Evolutionary conservation across 106 monocot genomes (phyloP).

Genomic region (Dactylorhiza incarnata): DNA sequence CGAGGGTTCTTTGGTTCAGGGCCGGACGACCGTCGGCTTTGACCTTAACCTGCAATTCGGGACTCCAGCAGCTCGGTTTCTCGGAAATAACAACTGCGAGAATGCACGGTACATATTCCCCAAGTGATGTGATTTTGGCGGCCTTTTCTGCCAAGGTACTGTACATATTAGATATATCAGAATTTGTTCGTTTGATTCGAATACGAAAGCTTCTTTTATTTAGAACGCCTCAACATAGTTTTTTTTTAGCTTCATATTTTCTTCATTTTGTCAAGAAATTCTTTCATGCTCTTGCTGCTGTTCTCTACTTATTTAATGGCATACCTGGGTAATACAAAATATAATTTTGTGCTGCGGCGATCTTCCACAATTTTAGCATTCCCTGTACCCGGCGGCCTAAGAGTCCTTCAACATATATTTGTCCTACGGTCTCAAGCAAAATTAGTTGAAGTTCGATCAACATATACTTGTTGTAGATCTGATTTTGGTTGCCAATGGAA

Average conservation of each 20-base stretch:
- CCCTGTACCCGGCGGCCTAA: not conserved
- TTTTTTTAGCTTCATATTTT: not conserved
- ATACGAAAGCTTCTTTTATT: slow-evolving; percentile 1
- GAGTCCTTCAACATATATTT: no score
- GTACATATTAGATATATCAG: slow-evolving; percentile 2
- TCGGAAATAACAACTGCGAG: not conserved
- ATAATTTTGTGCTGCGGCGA: no score
- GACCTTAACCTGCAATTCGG: not conserved
- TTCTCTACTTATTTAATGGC: no score
- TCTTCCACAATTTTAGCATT: not conserved
- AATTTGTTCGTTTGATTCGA: slow-evolving; percentile 6
- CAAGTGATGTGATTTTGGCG: not conserved
- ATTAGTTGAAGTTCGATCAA: not conserved
- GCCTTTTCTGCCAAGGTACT: not conserved
- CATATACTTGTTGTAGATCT: not conserved
- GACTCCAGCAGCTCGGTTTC: not conserved
- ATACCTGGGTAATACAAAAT: no score
- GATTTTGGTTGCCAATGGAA: not conserved
- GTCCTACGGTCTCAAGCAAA: no score
- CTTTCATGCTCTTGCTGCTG: not conserved
- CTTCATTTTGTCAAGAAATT: not conserved
- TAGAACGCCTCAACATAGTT: not conserved
- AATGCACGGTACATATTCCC: not conserved
- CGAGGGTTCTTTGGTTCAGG: not conserved
- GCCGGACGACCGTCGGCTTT: not conserved